A percentile compares a stretch with the other conserved stretches of the same genome.
Evolutionary conservation across 306 rosid genomes (phyloP).

Genomic region (Sophora flavescens): DNA sequence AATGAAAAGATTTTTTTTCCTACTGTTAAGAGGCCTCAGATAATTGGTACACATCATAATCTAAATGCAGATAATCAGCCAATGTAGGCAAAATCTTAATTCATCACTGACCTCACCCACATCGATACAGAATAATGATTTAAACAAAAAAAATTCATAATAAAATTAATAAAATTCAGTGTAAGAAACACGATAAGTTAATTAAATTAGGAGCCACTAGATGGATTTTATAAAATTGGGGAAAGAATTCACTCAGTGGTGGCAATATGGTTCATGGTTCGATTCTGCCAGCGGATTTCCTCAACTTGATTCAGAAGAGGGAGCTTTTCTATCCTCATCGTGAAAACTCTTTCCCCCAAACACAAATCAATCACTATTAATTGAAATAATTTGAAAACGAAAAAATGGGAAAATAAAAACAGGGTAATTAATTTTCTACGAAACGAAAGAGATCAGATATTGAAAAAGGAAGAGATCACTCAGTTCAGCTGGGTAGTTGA

Average conservation of each 20-base stretch:
- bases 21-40: no score
- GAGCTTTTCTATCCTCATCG: slow-evolving; percentile 67
- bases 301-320: slow-evolving; percentile 69
- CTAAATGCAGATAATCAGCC: slow-evolving; percentile 36
- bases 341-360: slow-evolving; percentile 53
- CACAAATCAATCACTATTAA: no score
- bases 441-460: no score
- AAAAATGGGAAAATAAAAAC: no score
- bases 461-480: slow-evolving; percentile 49
- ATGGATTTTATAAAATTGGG: background rate
- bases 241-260: slow-evolving; percentile 53
- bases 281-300: slow-evolving; percentile 67
- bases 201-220: background rate
- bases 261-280: slow-evolving; percentile 58
- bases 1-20: no score
- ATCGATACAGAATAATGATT: no score
- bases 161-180: background rate
- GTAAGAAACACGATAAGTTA: background rate
- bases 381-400: no score
- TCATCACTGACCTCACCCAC: slow-evolving; percentile 26
- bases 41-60: no score
- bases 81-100: slow-evolving; percentile 32
- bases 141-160: background rate
- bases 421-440: no score
- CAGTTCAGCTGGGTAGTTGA: slow-evolving; percentile 79